Percentiles rank a stretch among this genome's conserved stretches.
These are phyloP conservation scores for Emergomyces pasteurianus DNA, from an alignment of 2,329 filamentous ascomycete genomes.

Conservation along the genomic window DNA sequence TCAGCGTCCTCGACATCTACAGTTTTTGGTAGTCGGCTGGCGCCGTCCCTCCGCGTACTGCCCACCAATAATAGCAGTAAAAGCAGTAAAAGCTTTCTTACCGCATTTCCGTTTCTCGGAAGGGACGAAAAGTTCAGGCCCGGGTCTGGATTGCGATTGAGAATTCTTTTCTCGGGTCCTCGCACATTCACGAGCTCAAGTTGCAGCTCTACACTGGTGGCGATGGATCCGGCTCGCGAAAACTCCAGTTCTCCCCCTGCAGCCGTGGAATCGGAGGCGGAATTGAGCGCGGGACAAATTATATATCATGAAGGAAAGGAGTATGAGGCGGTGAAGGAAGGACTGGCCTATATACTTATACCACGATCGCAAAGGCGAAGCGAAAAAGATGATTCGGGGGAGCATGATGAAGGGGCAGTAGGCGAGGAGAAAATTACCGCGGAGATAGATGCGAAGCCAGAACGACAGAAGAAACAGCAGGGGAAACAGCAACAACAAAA, in stretches of 20 bases:
- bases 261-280: background rate
- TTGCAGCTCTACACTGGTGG: background rate
- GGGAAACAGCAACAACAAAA: background rate
- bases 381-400: constrained; percentile 14
- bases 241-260: background rate
- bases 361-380: constrained; percentile 40
- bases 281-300: constrained; percentile 13
- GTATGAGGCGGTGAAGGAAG: constrained; percentile 54
- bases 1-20: background rate
- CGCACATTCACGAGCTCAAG: background rate
- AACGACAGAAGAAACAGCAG: background rate
- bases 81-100: background rate
- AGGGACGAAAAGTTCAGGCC: background rate
- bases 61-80: background rate
- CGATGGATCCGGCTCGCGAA: background rate
- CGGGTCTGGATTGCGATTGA: background rate
- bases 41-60: background rate
- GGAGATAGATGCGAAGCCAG: background rate
- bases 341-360: constrained; percentile 55
- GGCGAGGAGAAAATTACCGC: background rate
- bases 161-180: background rate
- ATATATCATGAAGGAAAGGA: constrained; percentile 38
- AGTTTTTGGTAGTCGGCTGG: background rate
- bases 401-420: background rate
- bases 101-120: background rate